Evolutionary conservation across 169 alveolate species (phyloP).

Genomic region (Miamiensis avidus): DNA sequence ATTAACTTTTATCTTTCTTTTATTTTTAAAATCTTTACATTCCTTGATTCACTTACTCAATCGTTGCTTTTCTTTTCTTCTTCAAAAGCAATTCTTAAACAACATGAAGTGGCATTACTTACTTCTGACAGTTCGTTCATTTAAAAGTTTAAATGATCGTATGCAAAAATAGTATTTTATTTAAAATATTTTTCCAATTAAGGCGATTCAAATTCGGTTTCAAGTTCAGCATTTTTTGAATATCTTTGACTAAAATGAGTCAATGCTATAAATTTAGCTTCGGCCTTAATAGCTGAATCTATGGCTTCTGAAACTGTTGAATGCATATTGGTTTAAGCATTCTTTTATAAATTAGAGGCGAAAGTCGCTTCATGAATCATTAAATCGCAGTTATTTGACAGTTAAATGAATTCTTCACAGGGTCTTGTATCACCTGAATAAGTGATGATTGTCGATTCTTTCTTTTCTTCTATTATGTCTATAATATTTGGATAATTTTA

Average conservation of each 20-base stretch:
- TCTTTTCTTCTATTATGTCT: slow-evolving; percentile 7
- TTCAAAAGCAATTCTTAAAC: background rate
- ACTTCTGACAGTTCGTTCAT: background rate
- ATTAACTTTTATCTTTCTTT: too few relatives aligned
- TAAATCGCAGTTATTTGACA: slow-evolving; percentile 27
- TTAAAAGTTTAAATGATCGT: background rate
- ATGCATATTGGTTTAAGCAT: slow-evolving; percentile 47
- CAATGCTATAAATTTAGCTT: background rate
- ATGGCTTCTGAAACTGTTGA: slow-evolving; percentile 47
- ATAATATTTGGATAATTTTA: too few relatives aligned
- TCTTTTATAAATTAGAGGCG: slow-evolving; percentile 31
- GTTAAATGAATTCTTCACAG: slow-evolving; percentile 25
- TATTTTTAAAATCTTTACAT: background rate
- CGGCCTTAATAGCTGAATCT: background rate
- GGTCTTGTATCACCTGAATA: slow-evolving; percentile 56
- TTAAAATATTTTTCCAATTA: too few relatives aligned
- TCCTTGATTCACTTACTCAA: background rate
- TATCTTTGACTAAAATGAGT: background rate
- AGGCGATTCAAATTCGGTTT: background rate
- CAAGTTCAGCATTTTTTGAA: background rate
- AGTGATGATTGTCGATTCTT: too few relatives aligned
- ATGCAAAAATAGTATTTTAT: background rate
- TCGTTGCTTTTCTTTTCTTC: background rate
- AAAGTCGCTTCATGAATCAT: slow-evolving; percentile 50
- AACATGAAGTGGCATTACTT: background rate